Evolutionary conservation across 768 basidiomycete species (phyloP), one percentile per base, ranked within the genome.

Genomic region (Lentinula guzmanii): DNA sequence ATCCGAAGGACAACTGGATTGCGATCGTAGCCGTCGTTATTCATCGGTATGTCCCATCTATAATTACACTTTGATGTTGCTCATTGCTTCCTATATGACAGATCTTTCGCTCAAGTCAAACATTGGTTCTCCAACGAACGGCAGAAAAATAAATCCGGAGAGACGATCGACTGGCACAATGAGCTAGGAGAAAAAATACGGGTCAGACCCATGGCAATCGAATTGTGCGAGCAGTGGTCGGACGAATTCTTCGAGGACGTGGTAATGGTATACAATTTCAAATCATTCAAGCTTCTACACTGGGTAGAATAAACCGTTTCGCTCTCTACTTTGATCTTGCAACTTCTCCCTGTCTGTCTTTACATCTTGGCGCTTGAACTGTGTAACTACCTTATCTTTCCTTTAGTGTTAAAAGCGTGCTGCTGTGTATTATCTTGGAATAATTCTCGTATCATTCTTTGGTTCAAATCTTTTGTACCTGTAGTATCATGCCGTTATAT

Each of bases 71-170:
- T 41, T 57, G 24, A 42, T 45, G 21, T 48, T 48, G 10, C 21
- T 11, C 46, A 48, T 24, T 5, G 46, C 15, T 45, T 45, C 43
- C 18, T 28, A 21, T 24, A 42, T 42, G 54, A 52, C 68, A 84
- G 83, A 64, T 79, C 83, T 52, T 83, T 82, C 66, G 80, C 79
- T 66, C 84, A 85, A 70, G 79, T 86, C 59, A 85, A 83, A 71
- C 85, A 85, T 64, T 86, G 85, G 85, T 87, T 87, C 62, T 84
- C 83, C 4, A 87, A 87, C 70, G 79, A 85, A 70, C 78, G 85
- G 46, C 85, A 79, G 66, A 78, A 79, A 63, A 73, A 74, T 52
- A 74, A 72, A 61, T 66, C 73, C 11, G 74, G 74, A 65, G 70
- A 77, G 33, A 70, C 72, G 24, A 56, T 76, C 21, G 70, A 68